Conservation (phyloP, 306 rosid species). For the Cucurbita ficifolia region DNA sequence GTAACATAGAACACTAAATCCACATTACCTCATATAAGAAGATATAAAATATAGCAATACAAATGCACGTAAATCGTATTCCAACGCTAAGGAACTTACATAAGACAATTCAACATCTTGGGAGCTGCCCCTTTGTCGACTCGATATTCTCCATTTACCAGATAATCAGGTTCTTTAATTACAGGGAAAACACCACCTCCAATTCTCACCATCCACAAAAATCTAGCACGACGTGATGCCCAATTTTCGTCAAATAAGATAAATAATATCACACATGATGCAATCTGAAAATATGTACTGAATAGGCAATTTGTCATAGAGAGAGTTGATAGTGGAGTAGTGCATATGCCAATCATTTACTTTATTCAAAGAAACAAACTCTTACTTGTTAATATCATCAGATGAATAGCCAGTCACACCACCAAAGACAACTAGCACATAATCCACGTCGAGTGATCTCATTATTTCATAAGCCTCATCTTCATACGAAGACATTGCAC, state of each 20-base stretch:
- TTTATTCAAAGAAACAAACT: not conserved
- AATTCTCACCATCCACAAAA: constrained; percentile 99
- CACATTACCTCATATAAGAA: not conserved
- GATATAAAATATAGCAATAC: not conserved
- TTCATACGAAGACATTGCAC: constrained; percentile 98
- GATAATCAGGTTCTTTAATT: constrained; percentile 96
- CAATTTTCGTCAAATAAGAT: not conserved
- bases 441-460: constrained; percentile 85
- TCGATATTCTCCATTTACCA: constrained; percentile 93
- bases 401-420: constrained; percentile 99
- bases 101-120: constrained; percentile 97
- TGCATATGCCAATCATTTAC: too few relatives aligned
- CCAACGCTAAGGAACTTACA: constrained; percentile 42
- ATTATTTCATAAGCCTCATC: constrained; percentile 93
- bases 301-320: not conserved
- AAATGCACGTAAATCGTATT: not conserved
- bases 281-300: not conserved
- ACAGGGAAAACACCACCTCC: constrained; percentile 98
- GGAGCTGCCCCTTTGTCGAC: constrained; percentile 99
- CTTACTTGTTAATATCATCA: constrained; percentile 98
- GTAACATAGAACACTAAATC: not conserved
- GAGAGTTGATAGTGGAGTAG: too few relatives aligned
- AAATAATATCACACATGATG: not conserved
- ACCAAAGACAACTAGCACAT: constrained; percentile 94
- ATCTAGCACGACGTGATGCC: constrained; percentile 28